A percentile compares a stretch with the other conserved stretches of the same genome.
phyloP scores from a whole-genome alignment of 257 asterid species.

The Gynochthodes officinalis region DNA sequence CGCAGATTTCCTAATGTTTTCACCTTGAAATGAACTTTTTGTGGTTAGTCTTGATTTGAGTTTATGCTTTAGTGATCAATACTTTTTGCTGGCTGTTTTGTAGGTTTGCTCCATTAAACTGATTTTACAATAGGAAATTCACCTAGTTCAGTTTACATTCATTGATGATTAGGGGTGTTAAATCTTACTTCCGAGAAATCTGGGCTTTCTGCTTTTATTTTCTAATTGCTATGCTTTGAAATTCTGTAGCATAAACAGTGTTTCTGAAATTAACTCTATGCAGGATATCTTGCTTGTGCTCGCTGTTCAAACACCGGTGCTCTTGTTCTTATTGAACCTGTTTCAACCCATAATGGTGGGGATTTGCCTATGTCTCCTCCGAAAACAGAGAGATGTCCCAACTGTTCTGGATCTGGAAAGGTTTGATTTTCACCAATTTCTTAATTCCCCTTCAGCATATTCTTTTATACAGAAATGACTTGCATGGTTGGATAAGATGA shows the following conservation, averaged over 20 bases:
- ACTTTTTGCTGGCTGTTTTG: background rate
- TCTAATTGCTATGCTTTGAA: background rate
- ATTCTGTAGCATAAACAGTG: background rate
- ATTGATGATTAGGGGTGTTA: background rate
- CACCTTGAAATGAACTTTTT: constrained; percentile 6
- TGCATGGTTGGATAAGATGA: background rate
- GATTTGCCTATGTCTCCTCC: constrained; percentile 59
- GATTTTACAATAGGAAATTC: background rate
- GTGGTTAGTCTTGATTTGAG: background rate
- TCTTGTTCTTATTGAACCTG: constrained; percentile 71
- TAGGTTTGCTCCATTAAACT: background rate
- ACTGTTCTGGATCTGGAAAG: constrained; percentile 96
- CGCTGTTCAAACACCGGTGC: constrained; percentile 86
- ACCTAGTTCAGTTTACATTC: background rate
- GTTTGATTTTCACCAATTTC: constrained; percentile 28
- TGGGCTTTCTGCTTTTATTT: background rate
- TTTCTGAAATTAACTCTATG: constrained; percentile 2
- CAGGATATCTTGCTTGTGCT: constrained; percentile 98
- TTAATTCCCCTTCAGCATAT: background rate
- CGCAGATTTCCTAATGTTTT: background rate
- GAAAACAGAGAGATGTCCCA: constrained; percentile 79
- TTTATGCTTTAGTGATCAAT: background rate
- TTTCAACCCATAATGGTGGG: constrained; percentile 47
- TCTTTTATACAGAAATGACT: background rate
- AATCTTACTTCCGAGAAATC: background rate